Evolutionary conservation across 352 stramenopile species (phyloP).

Genomic region (Globisporangium ultimum): DNA sequence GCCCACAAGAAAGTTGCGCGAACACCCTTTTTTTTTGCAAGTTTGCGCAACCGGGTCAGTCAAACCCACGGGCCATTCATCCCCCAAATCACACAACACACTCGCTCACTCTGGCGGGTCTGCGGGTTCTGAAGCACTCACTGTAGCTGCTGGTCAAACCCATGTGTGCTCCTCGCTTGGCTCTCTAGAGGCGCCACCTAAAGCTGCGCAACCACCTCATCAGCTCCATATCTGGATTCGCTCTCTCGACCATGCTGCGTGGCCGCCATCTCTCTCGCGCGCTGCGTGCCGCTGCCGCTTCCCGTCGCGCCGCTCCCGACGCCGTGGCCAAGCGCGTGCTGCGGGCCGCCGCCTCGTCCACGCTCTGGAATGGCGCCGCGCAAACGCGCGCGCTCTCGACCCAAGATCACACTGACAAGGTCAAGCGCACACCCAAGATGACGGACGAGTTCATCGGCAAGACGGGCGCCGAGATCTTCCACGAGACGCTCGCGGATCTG

Average conservation of each 20-base stretch:
- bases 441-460: slow-evolving; percentile 90
- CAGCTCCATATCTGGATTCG: not conserved
- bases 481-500: slow-evolving; percentile 91
- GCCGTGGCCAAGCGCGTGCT: slow-evolving; percentile 6
- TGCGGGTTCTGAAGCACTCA: no score
- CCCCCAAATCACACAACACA: no score
- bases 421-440: slow-evolving; percentile 35
- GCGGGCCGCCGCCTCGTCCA: slow-evolving; percentile 2
- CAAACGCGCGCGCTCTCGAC: slow-evolving; percentile 35
- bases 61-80: no score
- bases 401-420: slow-evolving; percentile 23
- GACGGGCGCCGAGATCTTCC: slow-evolving; percentile 92
- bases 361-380: slow-evolving; percentile 7
- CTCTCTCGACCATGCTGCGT: slow-evolving; percentile 29
- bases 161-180: not conserved
- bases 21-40: no score
- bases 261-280: slow-evolving; percentile 41
- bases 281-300: slow-evolving; percentile 24
- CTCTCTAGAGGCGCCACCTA: not conserved
- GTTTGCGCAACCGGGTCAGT: no score
- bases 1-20: no score
- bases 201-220: not conserved
- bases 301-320: slow-evolving; percentile 7
- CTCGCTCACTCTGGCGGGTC: no score
- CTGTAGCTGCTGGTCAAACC: no score